phyloP scores from a whole-genome alignment of 139 green algal genomes.

The Spirogloea muscicola region DNA sequence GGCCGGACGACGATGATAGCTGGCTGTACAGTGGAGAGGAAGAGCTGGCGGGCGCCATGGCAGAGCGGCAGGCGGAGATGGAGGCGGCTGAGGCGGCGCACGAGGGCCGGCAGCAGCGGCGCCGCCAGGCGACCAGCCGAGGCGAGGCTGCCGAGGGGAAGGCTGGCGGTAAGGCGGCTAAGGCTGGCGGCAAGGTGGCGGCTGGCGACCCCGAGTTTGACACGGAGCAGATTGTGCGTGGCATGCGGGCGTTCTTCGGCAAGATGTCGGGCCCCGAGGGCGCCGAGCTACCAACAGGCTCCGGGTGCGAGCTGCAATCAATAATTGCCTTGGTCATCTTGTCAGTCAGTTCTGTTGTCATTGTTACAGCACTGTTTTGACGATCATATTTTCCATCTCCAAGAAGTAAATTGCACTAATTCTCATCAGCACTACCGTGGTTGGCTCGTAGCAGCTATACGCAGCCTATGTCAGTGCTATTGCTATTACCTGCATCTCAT shows the following conservation, averaged over 20 bases:
- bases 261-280: slow-evolving; percentile 37
- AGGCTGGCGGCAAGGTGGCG: neutral
- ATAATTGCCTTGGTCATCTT: neutral
- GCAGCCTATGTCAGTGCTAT: no score
- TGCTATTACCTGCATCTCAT: no score
- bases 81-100: slow-evolving; percentile 27
- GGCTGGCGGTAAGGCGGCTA: neutral
- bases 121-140: neutral
- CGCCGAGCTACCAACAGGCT: slow-evolving; percentile 25
- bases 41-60: slow-evolving; percentile 19
- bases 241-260: slow-evolving; percentile 29
- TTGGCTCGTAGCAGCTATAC: no score
- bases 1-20: slow-evolving; percentile 11
- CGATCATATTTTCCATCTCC: no score
- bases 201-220: no score
- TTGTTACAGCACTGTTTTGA: no score
- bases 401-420: no score
- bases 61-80: slow-evolving; percentile 28
- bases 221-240: neutral
- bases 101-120: neutral
- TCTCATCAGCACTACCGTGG: no score
- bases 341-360: neutral
- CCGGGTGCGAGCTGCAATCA: neutral
- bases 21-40: slow-evolving; percentile 40
- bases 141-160: neutral